Base-by-base conservation (phyloP, 148 eudicot genomes). In the Diospyros kaki region DNA sequence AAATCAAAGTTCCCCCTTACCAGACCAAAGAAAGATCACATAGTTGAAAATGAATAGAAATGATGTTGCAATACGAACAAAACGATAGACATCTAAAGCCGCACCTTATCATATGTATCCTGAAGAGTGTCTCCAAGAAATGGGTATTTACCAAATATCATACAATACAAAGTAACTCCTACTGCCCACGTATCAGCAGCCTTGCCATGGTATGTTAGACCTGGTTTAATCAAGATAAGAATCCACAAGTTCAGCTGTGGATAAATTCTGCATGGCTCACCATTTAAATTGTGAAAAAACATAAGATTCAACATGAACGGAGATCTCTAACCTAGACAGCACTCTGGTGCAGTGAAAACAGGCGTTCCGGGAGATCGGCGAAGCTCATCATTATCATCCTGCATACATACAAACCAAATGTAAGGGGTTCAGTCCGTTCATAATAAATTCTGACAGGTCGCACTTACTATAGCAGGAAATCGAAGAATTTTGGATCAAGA, bases 331-430 rank as follows among this genome's bases (percentile, higher is more conserved):
- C 98, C 98, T 85, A 89, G 78, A 76, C 98, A 94, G 78, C 98
- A 94, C 77, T 94, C 98, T 2, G 98, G 98, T 61, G 98, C 98
- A 69, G 98, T 94, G 43, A 94, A 91, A 59, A 90, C 98, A 64
- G 98, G 98, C 64, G 98, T 94, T 64, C 98, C 98, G 69, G 98
- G 98, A 75, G 98, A 91, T 72, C 98, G 97, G 45, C 97, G 93
- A 73, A 94, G 87, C 83, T 87, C 93, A 60, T 94, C 98, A 72
- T 94, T 94, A 76, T 86, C 95, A 83, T 84, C 97, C 98, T 94
- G 80, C 62, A 80, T 17, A 64, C 53, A 14, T 38, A 73, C 46
- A 63, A 68, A 7, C 45, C 17, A 38, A 4, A 69, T 3, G 11
- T n/a, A 53, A 5, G 38, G 43, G 5, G 11, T 28, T 28, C 28